A percentile compares a stretch with the other conserved stretches of the same genome.
Conservation (phyloP, 2,329 filamentous ascomycete species). For the Scytalidium sp. region DNA sequence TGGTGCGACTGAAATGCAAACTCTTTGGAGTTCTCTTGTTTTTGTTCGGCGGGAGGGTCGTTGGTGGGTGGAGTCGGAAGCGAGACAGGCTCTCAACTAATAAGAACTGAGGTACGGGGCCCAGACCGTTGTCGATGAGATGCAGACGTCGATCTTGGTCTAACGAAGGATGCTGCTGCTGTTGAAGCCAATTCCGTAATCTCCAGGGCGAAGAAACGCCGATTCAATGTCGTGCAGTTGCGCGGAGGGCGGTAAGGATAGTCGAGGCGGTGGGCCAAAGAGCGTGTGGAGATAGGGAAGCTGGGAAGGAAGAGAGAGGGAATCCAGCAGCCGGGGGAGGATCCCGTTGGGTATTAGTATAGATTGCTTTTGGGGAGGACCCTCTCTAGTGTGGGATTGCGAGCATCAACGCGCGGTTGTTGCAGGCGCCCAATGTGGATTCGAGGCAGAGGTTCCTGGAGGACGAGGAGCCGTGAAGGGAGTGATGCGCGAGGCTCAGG, state of each 20-base stretch:
- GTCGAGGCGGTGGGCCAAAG: neutral
- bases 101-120: too few relatives aligned
- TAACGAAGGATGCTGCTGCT: neutral
- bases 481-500: neutral
- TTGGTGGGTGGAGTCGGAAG: neutral
- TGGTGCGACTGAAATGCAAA: too few relatives aligned
- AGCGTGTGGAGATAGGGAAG: neutral
- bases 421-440: neutral
- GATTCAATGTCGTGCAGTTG: neutral
- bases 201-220: neutral
- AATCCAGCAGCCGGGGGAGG: too few relatives aligned
- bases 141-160: too few relatives aligned
- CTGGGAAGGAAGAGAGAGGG: too few relatives aligned
- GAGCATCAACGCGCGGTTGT: neutral
- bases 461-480: neutral
- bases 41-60: neutral
- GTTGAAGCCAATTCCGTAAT: neutral
- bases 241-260: neutral
- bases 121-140: too few relatives aligned
- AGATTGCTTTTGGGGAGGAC: neutral
- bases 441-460: neutral
- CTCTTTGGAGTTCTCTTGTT: too few relatives aligned
- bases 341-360: neutral
- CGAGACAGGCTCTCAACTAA: neutral
- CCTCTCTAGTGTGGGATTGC: neutral